These are phyloP conservation scores for Triglochin maritima DNA, from an alignment of 106 monocot species.

Conservation along the genomic window DNA sequence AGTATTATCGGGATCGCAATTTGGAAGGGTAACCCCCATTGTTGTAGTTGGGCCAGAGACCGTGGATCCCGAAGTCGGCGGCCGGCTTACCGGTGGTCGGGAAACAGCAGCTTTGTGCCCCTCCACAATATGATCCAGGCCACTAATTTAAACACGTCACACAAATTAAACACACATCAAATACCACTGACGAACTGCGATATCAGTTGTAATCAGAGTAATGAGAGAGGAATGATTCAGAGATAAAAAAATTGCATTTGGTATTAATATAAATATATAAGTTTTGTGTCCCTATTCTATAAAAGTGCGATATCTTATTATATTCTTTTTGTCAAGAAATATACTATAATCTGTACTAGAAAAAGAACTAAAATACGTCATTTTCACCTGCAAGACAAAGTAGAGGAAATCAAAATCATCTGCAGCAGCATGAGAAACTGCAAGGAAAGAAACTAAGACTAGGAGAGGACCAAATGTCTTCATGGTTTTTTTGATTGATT, in stretches of 20 bases:
- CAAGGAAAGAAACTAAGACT: too few relatives aligned
- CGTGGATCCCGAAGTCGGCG: conserved; percentile 27
- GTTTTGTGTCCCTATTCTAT: too few relatives aligned
- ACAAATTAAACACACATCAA: neutral
- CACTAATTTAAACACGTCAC: conserved; percentile 7
- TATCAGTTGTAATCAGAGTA: neutral
- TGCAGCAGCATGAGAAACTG: neutral
- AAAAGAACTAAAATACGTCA: too few relatives aligned
- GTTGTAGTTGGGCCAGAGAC: conserved; percentile 26
- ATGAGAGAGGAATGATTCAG: too few relatives aligned
- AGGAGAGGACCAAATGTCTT: too few relatives aligned
- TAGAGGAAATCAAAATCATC: conserved; percentile 84
- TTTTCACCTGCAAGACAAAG: conserved; percentile 64
- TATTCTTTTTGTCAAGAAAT: too few relatives aligned
- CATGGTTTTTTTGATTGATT: too few relatives aligned
- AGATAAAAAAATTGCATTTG: too few relatives aligned
- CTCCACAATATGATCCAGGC: conserved; percentile 29
- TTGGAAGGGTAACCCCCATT: conserved; percentile 11
- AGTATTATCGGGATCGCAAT: conserved; percentile 4
- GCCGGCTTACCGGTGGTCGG: conserved; percentile 22
- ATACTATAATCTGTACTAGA: too few relatives aligned
- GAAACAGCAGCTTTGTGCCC: conserved; percentile 16
- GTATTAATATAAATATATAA: too few relatives aligned
- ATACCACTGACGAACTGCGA: neutral
- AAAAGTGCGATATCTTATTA: too few relatives aligned